A percentile compares a stretch with the other conserved stretches of the same genome.
Evolutionary conservation across 345 rosid genomes (phyloP).

Genomic region (Rhodomyrtus tomentosa): DNA sequence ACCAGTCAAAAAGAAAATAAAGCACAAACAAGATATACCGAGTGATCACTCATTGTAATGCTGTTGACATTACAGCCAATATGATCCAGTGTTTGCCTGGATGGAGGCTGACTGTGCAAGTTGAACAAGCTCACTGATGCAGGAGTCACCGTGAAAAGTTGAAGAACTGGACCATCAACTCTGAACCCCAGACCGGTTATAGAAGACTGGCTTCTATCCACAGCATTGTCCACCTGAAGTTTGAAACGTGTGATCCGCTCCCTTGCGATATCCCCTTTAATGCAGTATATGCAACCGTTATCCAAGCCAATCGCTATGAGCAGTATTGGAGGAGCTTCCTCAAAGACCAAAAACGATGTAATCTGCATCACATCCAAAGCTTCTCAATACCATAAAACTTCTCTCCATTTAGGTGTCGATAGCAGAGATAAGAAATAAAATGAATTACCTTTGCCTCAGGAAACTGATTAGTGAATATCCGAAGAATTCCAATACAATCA

Average conservation of each 20-base stretch:
- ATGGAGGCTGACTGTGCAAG: conserved; percentile 70
- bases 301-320: conserved; percentile 87
- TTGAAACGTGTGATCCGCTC: conserved; percentile 85
- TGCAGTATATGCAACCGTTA: conserved; percentile 75
- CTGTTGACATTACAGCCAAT: conserved; percentile 58
- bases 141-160: conserved; percentile 74
- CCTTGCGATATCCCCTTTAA: conserved; percentile 94
- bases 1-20: neutral
- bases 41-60: conserved; percentile 90
- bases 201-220: conserved; percentile 26
- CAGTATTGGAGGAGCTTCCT: conserved; percentile 92
- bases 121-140: conserved; percentile 61
- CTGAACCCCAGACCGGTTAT: conserved; percentile 78
- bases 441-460: conserved; percentile 81
- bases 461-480: conserved; percentile 87
- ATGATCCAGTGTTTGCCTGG: conserved; percentile 70
- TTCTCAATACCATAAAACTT: neutral
- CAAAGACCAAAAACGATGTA: conserved; percentile 80
- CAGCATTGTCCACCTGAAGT: conserved; percentile 58
- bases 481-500: conserved; percentile 74
- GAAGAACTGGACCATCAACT: conserved; percentile 86
- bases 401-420: neutral
- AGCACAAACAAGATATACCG: conserved; percentile 23
- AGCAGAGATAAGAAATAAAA: neutral
- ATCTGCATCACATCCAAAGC: conserved; percentile 44